A percentile compares a stretch with the other conserved stretches of the same genome.
Evolutionary conservation across 352 stramenopile species (phyloP).

Genomic region (Pythium sp.): DNA sequence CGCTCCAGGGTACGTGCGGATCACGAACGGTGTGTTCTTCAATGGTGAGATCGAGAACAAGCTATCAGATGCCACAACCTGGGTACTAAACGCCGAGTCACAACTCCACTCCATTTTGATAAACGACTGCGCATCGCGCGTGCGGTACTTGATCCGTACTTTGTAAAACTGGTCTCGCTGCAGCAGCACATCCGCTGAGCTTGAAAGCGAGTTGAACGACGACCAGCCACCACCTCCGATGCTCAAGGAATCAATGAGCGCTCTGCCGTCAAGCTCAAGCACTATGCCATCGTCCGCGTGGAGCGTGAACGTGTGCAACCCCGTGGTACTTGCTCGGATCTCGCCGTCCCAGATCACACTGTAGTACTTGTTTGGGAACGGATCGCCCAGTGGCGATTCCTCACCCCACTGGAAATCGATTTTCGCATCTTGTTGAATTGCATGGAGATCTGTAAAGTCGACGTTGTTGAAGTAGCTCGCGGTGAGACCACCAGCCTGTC

Average conservation of each 20-base stretch:
- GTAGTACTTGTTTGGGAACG: conserved; percentile 77
- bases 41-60: conserved; percentile 45
- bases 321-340: conserved; percentile 39
- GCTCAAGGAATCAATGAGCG: conserved; percentile 62
- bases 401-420: conserved; percentile 90
- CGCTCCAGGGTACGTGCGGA: conserved; percentile 72
- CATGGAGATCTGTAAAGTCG: conserved; percentile 84
- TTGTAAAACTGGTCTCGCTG: conserved; percentile 58
- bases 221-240: not conserved
- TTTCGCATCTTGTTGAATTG: conserved; percentile 63
- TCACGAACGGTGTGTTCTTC: conserved; percentile 49
- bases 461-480: conserved; percentile 89
- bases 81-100: conserved; percentile 12
- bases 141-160: conserved; percentile 83
- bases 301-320: conserved; percentile 78
- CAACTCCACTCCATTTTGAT: conserved; percentile 84
- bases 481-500: conserved; percentile 83
- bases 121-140: conserved; percentile 75
- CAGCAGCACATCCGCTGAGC: conserved; percentile 22
- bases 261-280: conserved; percentile 64
- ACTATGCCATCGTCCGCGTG: conserved; percentile 74
- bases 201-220: conserved; percentile 16
- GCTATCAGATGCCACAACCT: conserved; percentile 20
- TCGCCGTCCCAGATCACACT: conserved; percentile 72
- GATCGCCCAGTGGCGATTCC: conserved; percentile 49